Evolutionary conservation across 2,329 filamentous ascomycete species (phyloP).

Genomic region (Aphanoascus verrucosus): DNA sequence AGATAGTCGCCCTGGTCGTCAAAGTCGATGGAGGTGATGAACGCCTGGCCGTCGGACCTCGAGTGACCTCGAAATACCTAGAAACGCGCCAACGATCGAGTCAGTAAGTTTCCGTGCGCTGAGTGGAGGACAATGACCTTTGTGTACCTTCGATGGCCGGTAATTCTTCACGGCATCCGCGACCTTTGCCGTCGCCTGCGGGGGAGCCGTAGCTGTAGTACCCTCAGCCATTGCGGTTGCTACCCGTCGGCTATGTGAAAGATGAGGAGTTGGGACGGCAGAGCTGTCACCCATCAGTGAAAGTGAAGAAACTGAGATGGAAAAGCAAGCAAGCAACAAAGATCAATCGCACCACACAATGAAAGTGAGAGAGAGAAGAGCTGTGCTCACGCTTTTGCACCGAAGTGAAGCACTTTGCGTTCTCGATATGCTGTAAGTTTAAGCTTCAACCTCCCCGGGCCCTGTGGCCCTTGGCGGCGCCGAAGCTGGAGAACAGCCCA

Average conservation of each 20-base stretch:
- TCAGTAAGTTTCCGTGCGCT: not conserved
- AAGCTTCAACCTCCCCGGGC: not conserved
- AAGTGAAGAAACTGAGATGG: not conserved
- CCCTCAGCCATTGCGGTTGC: slow-evolving; percentile 18
- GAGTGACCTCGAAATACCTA: slow-evolving; percentile 26
- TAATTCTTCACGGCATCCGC: slow-evolving; percentile 68
- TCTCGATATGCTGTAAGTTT: no score
- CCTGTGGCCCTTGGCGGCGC: slow-evolving; percentile 2
- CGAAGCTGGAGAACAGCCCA: slow-evolving; percentile 3
- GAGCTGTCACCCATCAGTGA: no score
- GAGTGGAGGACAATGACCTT: not conserved
- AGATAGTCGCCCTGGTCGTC: slow-evolving; percentile 89
- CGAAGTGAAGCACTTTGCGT: no score
- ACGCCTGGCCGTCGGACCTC: slow-evolving; percentile 39
- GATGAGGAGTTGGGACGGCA: not conserved
- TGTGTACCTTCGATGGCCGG: slow-evolving; percentile 62
- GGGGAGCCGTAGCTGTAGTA: slow-evolving; percentile 17
- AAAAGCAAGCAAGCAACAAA: not conserved
- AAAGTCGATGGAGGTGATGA: slow-evolving; percentile 86
- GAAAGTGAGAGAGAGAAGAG: not conserved
- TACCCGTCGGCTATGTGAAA: not conserved
- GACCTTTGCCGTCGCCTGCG: slow-evolving; percentile 43
- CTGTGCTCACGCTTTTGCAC: not conserved
- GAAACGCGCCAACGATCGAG: slow-evolving; percentile 2
- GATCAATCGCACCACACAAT: not conserved